phyloP scores from a whole-genome alignment of 2,329 filamentous ascomycete genomes.

The Zymoseptoria crescenta region DNA sequence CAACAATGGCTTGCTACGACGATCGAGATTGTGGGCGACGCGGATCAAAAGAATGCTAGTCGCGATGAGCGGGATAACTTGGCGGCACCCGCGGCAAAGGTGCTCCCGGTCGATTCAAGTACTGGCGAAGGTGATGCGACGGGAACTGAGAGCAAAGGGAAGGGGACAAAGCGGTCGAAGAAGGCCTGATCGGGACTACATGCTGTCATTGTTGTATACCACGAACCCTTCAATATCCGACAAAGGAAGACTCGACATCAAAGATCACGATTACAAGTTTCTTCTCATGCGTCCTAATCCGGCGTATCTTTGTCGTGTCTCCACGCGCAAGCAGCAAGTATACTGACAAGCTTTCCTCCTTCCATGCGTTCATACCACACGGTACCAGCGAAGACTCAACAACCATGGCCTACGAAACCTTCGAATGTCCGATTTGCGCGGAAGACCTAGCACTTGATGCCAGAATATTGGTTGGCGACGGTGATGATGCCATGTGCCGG shows the following conservation, averaged over 20 bases:
- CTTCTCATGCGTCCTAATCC: neutral
- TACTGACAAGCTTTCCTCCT: neutral
- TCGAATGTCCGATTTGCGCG: neutral
- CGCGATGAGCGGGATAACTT: constrained; percentile 30
- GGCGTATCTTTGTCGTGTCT: neutral
- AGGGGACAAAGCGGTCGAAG: neutral
- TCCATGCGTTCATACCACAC: neutral
- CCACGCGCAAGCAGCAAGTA: neutral
- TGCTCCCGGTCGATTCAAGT: constrained; percentile 4
- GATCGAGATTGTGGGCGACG: constrained; percentile 57
- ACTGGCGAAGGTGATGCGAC: constrained; percentile 11
- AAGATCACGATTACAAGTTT: neutral
- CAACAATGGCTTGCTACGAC: constrained; percentile 68
- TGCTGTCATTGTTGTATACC: neutral
- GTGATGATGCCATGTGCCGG: neutral
- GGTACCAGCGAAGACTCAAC: neutral
- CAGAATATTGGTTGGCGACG: neutral
- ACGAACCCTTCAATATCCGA: neutral
- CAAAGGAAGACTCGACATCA: neutral
- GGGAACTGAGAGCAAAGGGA: constrained; percentile 12
- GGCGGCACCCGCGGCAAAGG: constrained; percentile 16
- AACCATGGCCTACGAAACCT: neutral
- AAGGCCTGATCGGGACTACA: neutral
- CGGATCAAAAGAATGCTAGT: constrained; percentile 50
- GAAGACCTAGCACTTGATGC: neutral